Base-by-base conservation (phyloP, 164 flowering plant species). In the Euptelea pleiosperma region DNA sequence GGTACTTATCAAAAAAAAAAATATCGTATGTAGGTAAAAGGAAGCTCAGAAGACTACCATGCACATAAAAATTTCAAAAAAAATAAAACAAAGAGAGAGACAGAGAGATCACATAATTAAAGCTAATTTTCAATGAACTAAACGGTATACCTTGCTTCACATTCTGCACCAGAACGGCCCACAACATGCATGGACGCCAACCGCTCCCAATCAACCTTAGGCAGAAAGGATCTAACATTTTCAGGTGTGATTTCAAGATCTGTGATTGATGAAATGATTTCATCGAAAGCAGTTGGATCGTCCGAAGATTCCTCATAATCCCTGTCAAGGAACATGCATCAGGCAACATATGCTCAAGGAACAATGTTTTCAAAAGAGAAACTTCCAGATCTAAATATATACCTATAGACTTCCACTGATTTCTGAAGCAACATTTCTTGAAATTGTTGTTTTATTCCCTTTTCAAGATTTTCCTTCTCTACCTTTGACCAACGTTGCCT, bases 161-260 rank as follows among this genome's bases (percentile, higher is more conserved):
- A 93, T 78, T 93, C 99, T 50, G 84, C 82, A 70, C 91, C 97
- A 64, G 87, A 73, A 19, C 77, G 92, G 28, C 85, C 82, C 40
- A 51, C 50, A 29, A 75, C 65, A 70, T 89, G 77, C 68, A 60
- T 71, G 55, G 85, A 80, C 31, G 92, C 90, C 67, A 90, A 63
- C 33, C 72, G 72, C 29, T 87, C 72, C 97, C 97, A 90, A 44
- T 87, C 70, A 46, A 87, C 79, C 65, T 80, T 79, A 10, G 85
- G 88, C 39, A 83, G 60, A 65, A 79, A 85, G 31, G 72, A 65
- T 51, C 83, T 71, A 55, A 85, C 63, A 42, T 50, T 57, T 60
- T 81, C 83, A 24, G 87, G 79, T 10, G 85, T 64, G 43, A 85
- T 70, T 35, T 83, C 80, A 54, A 75, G 66, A 66, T 77, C 70